A percentile compares a stretch with the other conserved stretches of the same genome.
These are phyloP conservation scores for Globisporangium alternatum DNA, from an alignment of 352 stramenopile species.

Conservation along the genomic window DNA sequence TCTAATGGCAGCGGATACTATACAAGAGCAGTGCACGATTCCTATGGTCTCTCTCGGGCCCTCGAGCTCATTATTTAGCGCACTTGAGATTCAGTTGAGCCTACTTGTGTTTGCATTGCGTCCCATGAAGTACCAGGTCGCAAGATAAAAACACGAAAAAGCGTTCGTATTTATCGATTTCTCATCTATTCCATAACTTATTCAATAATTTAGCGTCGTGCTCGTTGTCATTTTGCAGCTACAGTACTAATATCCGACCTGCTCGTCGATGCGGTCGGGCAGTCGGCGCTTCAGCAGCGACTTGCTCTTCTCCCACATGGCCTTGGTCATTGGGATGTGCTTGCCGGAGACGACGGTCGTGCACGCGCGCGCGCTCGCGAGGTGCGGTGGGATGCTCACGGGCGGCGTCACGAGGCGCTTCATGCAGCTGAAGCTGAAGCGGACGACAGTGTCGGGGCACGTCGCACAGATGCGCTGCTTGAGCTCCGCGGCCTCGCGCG, in stretches of 20 bases:
- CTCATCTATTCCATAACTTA: conserved; percentile 1
- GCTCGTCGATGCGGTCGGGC: conserved; percentile 23
- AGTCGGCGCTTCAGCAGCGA: conserved; percentile 11
- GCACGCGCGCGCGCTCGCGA: conserved; percentile 28
- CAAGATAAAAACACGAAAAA: too few species aligned
- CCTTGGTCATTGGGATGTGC: conserved; percentile 53
- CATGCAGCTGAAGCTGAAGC: conserved; percentile 63
- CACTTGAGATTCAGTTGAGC: too few species aligned
- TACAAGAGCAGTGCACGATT: too few species aligned
- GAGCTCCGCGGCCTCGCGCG: conserved; percentile 43
- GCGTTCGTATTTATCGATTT: too few species aligned
- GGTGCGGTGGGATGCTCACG: conserved; percentile 39
- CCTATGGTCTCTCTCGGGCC: too few species aligned
- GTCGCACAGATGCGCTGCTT: conserved; percentile 55
- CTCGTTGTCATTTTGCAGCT: neutral
- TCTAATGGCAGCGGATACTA: too few species aligned
- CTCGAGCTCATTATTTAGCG: too few species aligned
- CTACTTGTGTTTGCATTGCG: too few species aligned
- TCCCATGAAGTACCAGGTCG: too few species aligned
- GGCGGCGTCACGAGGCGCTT: conserved; percentile 51
- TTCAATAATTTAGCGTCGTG: neutral
- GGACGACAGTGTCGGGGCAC: conserved; percentile 40
- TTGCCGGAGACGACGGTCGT: conserved; percentile 50
- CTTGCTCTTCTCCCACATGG: conserved; percentile 62
- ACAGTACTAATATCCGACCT: neutral